Conservation (phyloP, 1,284 basidiomycete species). For the Mycosarcoma mackinlayi region DNA sequence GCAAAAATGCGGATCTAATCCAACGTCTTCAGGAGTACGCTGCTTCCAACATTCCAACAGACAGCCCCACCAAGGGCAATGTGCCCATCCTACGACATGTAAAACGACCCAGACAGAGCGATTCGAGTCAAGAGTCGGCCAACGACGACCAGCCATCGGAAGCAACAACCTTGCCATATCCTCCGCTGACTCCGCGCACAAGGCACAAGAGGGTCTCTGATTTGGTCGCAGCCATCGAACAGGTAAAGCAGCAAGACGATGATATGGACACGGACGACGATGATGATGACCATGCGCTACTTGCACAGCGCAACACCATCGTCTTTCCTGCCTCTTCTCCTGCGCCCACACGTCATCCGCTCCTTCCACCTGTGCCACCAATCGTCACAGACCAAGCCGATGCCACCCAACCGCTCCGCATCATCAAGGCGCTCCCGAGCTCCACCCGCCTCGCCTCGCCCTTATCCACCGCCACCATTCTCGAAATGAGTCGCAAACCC, state of each 20-base stretch:
- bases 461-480: constrained; percentile 30
- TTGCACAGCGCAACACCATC: constrained; percentile 30
- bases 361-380: constrained; percentile 11
- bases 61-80: constrained; percentile 48
- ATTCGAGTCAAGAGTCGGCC: constrained; percentile 28
- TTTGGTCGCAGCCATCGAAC: constrained; percentile 40
- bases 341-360: background rate
- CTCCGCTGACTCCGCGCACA: constrained; percentile 37
- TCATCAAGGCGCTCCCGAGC: constrained; percentile 49
- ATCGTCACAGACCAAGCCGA: background rate
- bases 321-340: constrained; percentile 14
- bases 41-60: constrained; percentile 36
- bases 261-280: constrained; percentile 35
- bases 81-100: constrained; percentile 41
- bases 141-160: constrained; percentile 7
- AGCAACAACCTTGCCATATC: background rate
- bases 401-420: constrained; percentile 43
- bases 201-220: constrained; percentile 37
- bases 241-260: constrained; percentile 31
- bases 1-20: constrained; percentile 52
- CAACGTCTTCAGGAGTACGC: constrained; percentile 42
- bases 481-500: constrained; percentile 24
- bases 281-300: constrained; percentile 2
- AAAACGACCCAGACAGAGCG: constrained; percentile 40
- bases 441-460: constrained; percentile 32